Evolutionary conservation across 2,329 filamentous ascomycete species (phyloP), one percentile per base, ranked within the genome.

Genomic region (Aspergillus floridensis): DNA sequence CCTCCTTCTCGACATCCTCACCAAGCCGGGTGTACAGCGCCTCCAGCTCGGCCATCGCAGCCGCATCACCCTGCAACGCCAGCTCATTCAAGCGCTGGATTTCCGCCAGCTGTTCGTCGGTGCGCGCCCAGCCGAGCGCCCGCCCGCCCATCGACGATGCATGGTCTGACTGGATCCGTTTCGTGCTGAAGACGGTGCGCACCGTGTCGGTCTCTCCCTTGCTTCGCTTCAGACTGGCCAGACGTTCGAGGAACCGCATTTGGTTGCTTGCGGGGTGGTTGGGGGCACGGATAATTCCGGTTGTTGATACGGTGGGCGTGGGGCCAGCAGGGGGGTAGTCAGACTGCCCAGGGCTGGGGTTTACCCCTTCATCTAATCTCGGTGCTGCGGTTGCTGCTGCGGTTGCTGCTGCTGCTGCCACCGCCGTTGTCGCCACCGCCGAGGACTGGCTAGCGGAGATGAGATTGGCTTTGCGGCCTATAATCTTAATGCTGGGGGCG

Each of bases 401-500:
- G n/a, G n/a, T n/a, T n/a, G 21, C 48, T 19, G 32, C 54, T 7
- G 53, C 47, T 21, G 38, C 12, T n/a, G 59, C 56, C 21, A 21
- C 21, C 21, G 21, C 21, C 21, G 21, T 21, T 26, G 56, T 46
- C 3, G 52, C 60, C 24, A 56, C 48, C 38, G 54, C 62, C 46
- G 10, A 61, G 38, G 16, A 73, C 68, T 3, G 74, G 63, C 41
- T 78, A 81, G 38, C 14, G 21, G 81, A 80, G 50, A 81, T 80
- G 14, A 92, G 74, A 41, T 84, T 81, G 60, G 86, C 85, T 63
- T 88, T 86, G 32, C 80, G 84, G 12, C 89, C 89, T 49, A 89
- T 79, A 59, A 96, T 84, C 59, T 90, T 87, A 10, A 88, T 84
- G 53, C 86, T 85, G 62, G 87, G 88, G 38, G 87, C 85, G n/a